phyloP scores from a whole-genome alignment of 805 yeast species.

The Candida succiphila region DNA sequence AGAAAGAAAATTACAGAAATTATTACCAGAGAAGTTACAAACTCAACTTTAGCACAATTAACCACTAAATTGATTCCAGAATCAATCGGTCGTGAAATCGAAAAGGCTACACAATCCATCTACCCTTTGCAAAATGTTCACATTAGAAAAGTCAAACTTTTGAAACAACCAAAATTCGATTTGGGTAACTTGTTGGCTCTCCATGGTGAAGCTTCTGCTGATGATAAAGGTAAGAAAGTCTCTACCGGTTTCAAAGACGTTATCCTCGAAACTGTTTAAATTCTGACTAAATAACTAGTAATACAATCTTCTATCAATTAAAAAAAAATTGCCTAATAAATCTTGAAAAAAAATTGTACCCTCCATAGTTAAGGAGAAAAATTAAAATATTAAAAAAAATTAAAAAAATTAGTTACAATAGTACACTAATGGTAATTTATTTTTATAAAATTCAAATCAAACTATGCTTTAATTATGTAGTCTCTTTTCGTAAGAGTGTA shows the following conservation, averaged over 20 bases:
- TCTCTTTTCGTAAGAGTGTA: conserved; percentile 96
- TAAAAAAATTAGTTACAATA: no score
- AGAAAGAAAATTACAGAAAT: conserved; percentile 96
- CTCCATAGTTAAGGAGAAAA: no score
- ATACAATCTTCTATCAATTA: no score
- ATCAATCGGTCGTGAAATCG: conserved; percentile 97
- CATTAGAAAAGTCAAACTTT: conserved; percentile 97
- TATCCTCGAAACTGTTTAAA: conserved; percentile 93
- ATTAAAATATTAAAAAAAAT: no score
- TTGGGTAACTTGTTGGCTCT: conserved; percentile 92
- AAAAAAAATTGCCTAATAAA: no score
- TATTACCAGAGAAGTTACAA: conserved; percentile 92
- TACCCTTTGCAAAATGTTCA: conserved; percentile 98
- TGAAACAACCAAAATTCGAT: conserved; percentile 98
- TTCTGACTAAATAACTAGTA: no score
- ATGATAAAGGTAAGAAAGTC: conserved; percentile 97
- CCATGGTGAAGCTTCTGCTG: conserved; percentile 86
- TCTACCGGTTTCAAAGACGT: conserved; percentile 95
- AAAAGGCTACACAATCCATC: conserved; percentile 89
- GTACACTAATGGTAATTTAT: no score
- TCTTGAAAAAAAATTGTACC: no score
- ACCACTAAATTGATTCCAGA: conserved; percentile 97
- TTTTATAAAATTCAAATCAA: no score
- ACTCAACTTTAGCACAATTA: conserved; percentile 92
- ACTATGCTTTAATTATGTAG: conserved; percentile 89